These are phyloP conservation scores for Penicillium bialowiezense DNA, from an alignment of 495 filamentous ascomycete species.

Conservation along the genomic window DNA sequence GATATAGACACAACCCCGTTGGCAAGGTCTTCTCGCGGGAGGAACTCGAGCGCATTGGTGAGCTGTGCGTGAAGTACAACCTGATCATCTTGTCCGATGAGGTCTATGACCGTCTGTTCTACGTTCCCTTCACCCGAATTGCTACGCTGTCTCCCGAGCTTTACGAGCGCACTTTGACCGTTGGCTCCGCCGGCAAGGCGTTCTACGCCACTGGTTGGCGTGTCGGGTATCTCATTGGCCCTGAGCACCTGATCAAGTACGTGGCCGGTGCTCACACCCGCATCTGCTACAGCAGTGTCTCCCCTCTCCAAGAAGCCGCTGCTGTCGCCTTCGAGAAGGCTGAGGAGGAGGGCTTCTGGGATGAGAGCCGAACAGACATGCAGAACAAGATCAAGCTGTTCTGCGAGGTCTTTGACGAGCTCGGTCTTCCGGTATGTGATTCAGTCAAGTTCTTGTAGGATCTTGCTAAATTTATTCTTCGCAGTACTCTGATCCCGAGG, in stretches of 20 bases:
- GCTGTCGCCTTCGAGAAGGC: constrained; percentile 93
- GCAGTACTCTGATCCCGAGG: constrained; percentile 85
- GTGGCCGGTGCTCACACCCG: constrained; percentile 90
- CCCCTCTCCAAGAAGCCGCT: constrained; percentile 92
- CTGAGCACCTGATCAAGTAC: constrained; percentile 84
- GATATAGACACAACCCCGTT: constrained; percentile 82
- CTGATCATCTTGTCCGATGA: constrained; percentile 96
- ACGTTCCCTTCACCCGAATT: constrained; percentile 89
- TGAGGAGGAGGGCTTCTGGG: constrained; percentile 83
- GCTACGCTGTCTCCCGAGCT: constrained; percentile 86
- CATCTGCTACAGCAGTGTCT: constrained; percentile 93
- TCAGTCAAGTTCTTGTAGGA: not conserved
- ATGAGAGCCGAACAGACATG: constrained; percentile 81
- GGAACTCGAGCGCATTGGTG: constrained; percentile 82
- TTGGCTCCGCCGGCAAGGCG: constrained; percentile 94
- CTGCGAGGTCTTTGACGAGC: constrained; percentile 83
- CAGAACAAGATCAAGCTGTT: constrained; percentile 82
- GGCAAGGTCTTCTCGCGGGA: constrained; percentile 87
- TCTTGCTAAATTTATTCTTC: constrained; percentile 5
- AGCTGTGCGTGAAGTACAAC: constrained; percentile 88
- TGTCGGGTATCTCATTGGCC: constrained; percentile 92
- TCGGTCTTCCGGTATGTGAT: constrained; percentile 67
- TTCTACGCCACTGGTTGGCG: constrained; percentile 98
- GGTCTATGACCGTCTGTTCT: constrained; percentile 93
- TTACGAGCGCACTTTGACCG: constrained; percentile 81